Percentiles rank a stretch among this genome's conserved stretches.
phyloP scores from a whole-genome alignment of 225 moss, liverwort and hornwort genomes.

The Pseudoscleropodium purum region DNA sequence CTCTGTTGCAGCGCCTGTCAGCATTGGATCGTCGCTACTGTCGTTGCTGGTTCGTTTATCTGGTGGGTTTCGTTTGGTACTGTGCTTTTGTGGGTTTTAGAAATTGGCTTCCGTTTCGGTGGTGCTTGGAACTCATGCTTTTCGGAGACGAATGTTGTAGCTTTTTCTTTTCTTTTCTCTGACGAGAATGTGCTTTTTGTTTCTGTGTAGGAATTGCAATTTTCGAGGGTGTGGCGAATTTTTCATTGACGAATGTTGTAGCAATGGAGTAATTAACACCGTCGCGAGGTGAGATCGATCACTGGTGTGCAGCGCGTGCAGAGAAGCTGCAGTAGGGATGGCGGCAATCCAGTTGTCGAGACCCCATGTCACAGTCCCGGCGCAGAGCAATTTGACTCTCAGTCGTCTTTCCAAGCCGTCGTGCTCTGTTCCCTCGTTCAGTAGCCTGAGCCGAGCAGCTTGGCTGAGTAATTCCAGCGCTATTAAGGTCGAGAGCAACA shows the following conservation, averaged over 20 bases:
- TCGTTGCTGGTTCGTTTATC: not conserved
- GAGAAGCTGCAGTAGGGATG: slow-evolving; percentile 11
- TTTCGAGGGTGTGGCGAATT: not conserved
- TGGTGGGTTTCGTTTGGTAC: not conserved
- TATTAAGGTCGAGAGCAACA: not conserved
- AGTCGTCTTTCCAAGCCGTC: not conserved
- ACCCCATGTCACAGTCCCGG: not conserved
- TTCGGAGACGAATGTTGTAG: not conserved
- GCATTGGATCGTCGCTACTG: not conserved
- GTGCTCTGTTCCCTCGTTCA: slow-evolving; percentile 1
- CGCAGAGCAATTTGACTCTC: not conserved
- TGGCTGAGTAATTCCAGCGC: not conserved
- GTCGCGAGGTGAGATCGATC: not conserved
- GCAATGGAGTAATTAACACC: slow-evolving; percentile 6
- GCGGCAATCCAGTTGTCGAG: slow-evolving; percentile 16
- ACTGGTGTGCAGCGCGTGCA: not conserved
- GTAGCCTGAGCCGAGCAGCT: not conserved
- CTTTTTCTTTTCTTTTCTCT: not conserved
- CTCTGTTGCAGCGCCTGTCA: not conserved
- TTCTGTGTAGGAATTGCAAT: not conserved
- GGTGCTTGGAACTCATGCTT: not conserved
- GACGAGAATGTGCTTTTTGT: not conserved
- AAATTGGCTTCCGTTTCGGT: not conserved
- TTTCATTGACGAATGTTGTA: not conserved
- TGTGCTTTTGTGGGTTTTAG: not conserved